phyloP scores from a whole-genome alignment of 2,329 filamentous ascomycete genomes.

The Penicillium sp. region DNA sequence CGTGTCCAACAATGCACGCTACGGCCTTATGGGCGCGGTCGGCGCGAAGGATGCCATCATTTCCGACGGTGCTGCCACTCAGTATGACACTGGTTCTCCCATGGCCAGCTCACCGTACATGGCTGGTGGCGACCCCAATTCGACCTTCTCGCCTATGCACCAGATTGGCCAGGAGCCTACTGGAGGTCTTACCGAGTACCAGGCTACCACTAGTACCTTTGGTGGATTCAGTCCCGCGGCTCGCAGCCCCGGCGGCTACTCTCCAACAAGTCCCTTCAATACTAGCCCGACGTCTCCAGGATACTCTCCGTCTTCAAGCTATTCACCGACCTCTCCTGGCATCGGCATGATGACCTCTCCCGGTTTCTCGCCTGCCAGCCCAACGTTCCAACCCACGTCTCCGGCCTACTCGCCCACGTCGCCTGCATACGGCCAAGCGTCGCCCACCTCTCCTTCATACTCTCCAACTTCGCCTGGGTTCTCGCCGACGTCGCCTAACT shows the following conservation, averaged over 20 bases:
- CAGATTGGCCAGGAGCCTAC: constrained; percentile 64
- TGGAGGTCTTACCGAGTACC: constrained; percentile 61
- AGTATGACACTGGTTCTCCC: constrained; percentile 74
- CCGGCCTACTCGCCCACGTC: constrained; percentile 76
- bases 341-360: constrained; percentile 55
- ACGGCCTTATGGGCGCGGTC: constrained; percentile 76
- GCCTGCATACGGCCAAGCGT: constrained; percentile 64
- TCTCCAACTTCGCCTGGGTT: constrained; percentile 55
- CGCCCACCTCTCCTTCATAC: constrained; percentile 57
- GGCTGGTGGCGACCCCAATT: constrained; percentile 62
- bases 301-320: constrained; percentile 61
- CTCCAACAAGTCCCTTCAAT: constrained; percentile 74
- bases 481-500: constrained; percentile 59
- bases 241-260: constrained; percentile 62
- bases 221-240: constrained; percentile 63
- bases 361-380: constrained; percentile 53
- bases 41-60: constrained; percentile 70
- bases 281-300: constrained; percentile 66
- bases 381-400: constrained; percentile 53
- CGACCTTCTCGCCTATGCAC: constrained; percentile 68
- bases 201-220: constrained; percentile 54
- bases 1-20: constrained; percentile 85
- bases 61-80: constrained; percentile 80
- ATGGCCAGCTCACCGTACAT: constrained; percentile 59
- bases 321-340: constrained; percentile 74